Percentiles rank a stretch among this genome's conserved stretches.
phyloP scores from a whole-genome alignment of 2,329 filamentous ascomycete species.

The Metarhizium robertsii region DNA sequence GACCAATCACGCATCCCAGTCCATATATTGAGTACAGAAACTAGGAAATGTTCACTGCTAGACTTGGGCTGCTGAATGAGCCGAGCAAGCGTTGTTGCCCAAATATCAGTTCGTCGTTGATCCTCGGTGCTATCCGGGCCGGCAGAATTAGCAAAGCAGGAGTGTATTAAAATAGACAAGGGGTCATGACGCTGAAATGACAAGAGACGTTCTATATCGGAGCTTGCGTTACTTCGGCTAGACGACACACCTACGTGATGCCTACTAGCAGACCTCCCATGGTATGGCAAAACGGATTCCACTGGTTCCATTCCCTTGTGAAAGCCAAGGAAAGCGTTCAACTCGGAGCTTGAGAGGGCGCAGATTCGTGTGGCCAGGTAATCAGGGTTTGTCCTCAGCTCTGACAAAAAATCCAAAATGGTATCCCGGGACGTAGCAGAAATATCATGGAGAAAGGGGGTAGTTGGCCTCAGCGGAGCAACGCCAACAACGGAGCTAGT shows the following conservation, averaged over 20 bases:
- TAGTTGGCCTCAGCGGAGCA: constrained; percentile 28
- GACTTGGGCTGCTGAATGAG: constrained; percentile 70
- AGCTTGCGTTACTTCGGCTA: constrained; percentile 35
- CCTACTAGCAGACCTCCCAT: constrained; percentile 40
- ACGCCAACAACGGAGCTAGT: constrained; percentile 30
- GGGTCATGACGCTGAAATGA: constrained; percentile 87
- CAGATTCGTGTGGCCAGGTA: constrained; percentile 79
- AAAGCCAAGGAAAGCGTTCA: constrained; percentile 67
- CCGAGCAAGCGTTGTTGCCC: constrained; percentile 79
- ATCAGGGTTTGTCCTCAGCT: constrained; percentile 76
- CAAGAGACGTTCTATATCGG: constrained; percentile 71
- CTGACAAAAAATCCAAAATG: constrained; percentile 69
- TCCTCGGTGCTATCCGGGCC: constrained; percentile 77
- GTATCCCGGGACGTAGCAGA: constrained; percentile 65
- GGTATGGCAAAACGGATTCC: constrained; percentile 72
- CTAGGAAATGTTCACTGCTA: constrained; percentile 70
- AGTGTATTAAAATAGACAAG: constrained; percentile 75
- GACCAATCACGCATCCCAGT: constrained; percentile 82
- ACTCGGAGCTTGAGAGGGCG: constrained; percentile 64
- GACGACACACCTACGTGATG: constrained; percentile 36
- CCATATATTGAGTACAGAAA: constrained; percentile 81
- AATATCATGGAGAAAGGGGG: constrained; percentile 62
- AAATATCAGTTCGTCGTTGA: constrained; percentile 68
- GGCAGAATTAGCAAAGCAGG: constrained; percentile 79
- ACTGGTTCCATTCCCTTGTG: constrained; percentile 71